Base-by-base conservation (phyloP, 2,329 filamentous ascomycete species). In the Didymellaceae sp. region DNA sequence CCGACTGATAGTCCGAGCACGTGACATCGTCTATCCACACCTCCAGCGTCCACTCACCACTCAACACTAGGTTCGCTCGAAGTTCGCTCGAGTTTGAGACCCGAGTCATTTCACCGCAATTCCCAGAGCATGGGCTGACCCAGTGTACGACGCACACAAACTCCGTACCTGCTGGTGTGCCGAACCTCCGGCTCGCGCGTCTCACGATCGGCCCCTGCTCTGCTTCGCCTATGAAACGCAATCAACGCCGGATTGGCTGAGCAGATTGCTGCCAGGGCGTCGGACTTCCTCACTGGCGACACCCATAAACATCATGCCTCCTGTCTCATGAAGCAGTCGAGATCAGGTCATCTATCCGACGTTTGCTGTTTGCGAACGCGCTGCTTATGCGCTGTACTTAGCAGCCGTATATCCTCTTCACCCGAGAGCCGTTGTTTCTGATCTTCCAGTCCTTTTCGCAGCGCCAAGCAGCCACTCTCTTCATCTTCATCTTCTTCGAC, bases 131-230 rank as follows among this genome's bases (percentile, higher is more conserved):
- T 21, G 10, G 10, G 18, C 5, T 40, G n/a, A 20, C 25, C 13
- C 20, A 18, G 16, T 9, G 8, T 30, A 17, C 32, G 25, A 30
- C 20, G 32, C 25, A 10, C 22, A 35, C 26, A 10, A 38, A 43
- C 20, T 13, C 42, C 25, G 21, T 43, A 38, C 13, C 30, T 31
- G 38, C 32, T 47, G 43, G 20, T 33, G 38, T 47, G 49, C 43
- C 49, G 49, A 44, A 22, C 34, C 43, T 47, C 44, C 43, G 49
- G 24, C 39, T 37, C 43, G 62, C 39, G 40, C 43, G 62, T 65
- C 62, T 63, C 62, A 65, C 56, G 41, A 57, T 58, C 10, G 48
- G 14, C 59, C 58, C 62, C 58, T 65, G 59, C 48, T 50, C 49
- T 54, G 54, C 62, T 41, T 59, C 52, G 52, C 35, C 51, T 58